Evolutionary conservation across 2,329 filamentous ascomycete species (phyloP), one percentile per base, ranked within the genome.

Genomic region (Neofusicoccum sp.): DNA sequence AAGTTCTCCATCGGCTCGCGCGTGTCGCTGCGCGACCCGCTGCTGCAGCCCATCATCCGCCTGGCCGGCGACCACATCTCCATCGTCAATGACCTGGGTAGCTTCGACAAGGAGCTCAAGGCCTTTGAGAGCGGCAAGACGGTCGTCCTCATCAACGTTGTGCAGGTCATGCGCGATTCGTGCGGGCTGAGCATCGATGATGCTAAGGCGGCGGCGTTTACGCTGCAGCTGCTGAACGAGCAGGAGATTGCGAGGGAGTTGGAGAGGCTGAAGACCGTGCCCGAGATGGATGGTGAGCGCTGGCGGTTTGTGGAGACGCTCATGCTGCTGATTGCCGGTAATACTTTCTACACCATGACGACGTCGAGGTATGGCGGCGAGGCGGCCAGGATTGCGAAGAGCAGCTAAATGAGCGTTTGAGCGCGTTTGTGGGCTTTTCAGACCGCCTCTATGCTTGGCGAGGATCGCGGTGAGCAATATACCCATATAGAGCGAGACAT

Each of bases 311-410:
- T 53, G 4, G 48, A 38, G 4, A 7, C 48, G 48, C 24, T 53
- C 33, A 9, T 53, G 16, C 8, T 14, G 16, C 33, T 53, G 16
- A 53, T 53, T n/a, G 48, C 48, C 2, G 48, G 48, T 3, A 53
- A 53, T n/a, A 40, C 48, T 11, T 53, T 53, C 28, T 53, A 53
- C 24, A 53, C 48, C n/a, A 53, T 53, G 48, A 53, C 48, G 33
- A 53, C 48, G 48, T 53, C 48, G 20, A 53, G 48, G 20, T 53
- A 53, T 14, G 48, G 48, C 9, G 48, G 48, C 6, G 48, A 53
- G 33, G 48, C 11, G 3, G 48, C 48, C 33, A 53, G 48, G 33
- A 53, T 53, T 14, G 40, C 26, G 34, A 53, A 28, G 33, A n/a
- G n/a, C n/a, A n/a, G n/a, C n/a, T n/a, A n/a, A n/a, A n/a, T n/a